Conservation (phyloP, 176 grass and related monocot genomes). For the Hyparrhenia diplandra region DNA sequence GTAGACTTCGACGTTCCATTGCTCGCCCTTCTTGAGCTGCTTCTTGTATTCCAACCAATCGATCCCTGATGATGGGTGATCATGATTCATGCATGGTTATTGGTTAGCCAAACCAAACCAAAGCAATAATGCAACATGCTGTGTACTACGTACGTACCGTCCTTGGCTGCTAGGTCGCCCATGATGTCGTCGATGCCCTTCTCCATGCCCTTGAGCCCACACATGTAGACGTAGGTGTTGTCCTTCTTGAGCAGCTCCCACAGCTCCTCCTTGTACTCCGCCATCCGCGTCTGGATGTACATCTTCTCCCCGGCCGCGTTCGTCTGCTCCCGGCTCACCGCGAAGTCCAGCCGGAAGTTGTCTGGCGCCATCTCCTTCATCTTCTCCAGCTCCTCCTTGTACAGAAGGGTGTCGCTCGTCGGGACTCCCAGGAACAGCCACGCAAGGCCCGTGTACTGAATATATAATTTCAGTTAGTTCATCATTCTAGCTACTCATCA, state of each 20-base stretch:
- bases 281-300: slow-evolving; percentile 99
- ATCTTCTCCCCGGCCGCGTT: slow-evolving; percentile 94
- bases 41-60: slow-evolving; percentile 77
- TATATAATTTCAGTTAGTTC: no score
- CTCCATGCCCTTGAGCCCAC: slow-evolving; percentile 93
- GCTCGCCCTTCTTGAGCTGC: slow-evolving; percentile 75
- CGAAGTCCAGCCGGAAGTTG: slow-evolving; percentile 82
- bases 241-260: slow-evolving; percentile 96
- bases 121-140: no score
- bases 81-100: not conserved
- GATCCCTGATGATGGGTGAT: slow-evolving; percentile 39
- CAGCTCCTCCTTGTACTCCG: slow-evolving; percentile 75
- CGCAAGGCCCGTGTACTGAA: slow-evolving; percentile 75
- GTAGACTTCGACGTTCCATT: slow-evolving; percentile 98
- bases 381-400: slow-evolving; percentile 93
- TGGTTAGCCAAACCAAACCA: no score
- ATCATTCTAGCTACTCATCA: no score
- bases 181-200: slow-evolving; percentile 98
- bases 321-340: slow-evolving; percentile 87
- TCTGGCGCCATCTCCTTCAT: slow-evolving; percentile 62
- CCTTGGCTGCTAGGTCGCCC: slow-evolving; percentile 58
- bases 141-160: slow-evolving; percentile 44
- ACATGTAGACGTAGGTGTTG: slow-evolving; percentile 93
- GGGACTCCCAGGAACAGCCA: slow-evolving; percentile 96
- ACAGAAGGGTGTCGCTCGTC: slow-evolving; percentile 77